These are phyloP conservation scores for Ocimum tenuiflorum DNA, from an alignment of 257 asterid species.

Conservation along the genomic window DNA sequence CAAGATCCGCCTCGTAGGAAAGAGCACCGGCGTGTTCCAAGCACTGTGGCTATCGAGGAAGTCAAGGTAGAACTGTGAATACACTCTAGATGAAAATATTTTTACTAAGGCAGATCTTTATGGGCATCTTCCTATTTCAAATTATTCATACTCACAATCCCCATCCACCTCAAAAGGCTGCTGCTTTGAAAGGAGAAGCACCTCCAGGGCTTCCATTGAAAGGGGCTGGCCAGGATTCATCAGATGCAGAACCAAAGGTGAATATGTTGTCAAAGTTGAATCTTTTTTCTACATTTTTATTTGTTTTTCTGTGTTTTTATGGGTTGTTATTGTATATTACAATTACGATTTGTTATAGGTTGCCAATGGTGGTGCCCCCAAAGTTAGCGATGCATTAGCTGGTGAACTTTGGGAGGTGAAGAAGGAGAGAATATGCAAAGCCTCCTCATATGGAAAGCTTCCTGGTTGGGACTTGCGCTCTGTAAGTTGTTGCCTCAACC, in stretches of 20 bases:
- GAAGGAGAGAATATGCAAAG: constrained; percentile 88
- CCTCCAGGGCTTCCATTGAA: constrained; percentile 97
- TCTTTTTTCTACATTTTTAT: too few species aligned
- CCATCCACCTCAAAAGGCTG: constrained; percentile 48
- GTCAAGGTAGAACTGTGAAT: constrained; percentile 59
- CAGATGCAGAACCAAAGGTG: constrained; percentile 85
- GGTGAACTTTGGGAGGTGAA: constrained; percentile 98
- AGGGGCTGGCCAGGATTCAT: constrained; percentile 99
- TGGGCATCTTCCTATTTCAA: constrained; percentile 2
- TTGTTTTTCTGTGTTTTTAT: constrained; percentile 5
- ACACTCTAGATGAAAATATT: constrained; percentile 1
- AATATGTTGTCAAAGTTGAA: constrained; percentile 16
- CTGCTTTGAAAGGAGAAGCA: constrained; percentile 99
- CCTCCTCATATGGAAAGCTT: constrained; percentile 70
- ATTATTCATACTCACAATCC: background rate
- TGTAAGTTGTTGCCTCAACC: constrained; percentile 47
- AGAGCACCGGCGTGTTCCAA: constrained; percentile 98
- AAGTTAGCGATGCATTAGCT: constrained; percentile 81
- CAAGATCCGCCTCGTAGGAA: constrained; percentile 84
- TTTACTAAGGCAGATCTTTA: background rate
- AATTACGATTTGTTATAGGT: constrained; percentile 41
- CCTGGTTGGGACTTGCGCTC: constrained; percentile 99
- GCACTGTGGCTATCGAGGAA: constrained; percentile 97
- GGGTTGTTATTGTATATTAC: constrained; percentile 15
- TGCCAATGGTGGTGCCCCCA: constrained; percentile 71